phyloP scores from a whole-genome alignment of 2,329 filamentous ascomycete species.

The Tolypocladium nubicola region DNA sequence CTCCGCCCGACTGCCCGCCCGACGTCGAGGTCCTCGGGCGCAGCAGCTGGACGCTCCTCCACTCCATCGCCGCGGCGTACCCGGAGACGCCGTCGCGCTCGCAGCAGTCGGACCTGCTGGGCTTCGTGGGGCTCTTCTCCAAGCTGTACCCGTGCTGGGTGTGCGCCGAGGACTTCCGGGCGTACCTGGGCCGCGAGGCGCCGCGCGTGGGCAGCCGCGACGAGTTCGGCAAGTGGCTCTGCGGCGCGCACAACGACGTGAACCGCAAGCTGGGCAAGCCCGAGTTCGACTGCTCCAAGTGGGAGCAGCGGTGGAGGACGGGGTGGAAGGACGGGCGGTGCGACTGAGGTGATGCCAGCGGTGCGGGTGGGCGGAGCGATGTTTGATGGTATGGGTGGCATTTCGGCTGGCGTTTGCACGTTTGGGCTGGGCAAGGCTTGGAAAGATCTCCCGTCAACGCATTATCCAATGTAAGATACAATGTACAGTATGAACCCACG shows the following conservation, averaged over 20 bases:
- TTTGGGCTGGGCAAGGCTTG: background rate
- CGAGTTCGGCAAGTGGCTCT: slow-evolving; percentile 75
- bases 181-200: slow-evolving; percentile 64
- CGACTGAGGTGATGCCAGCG: slow-evolving; percentile 26
- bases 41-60: slow-evolving; percentile 85
- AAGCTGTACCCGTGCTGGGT: slow-evolving; percentile 92
- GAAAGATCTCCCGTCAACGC: background rate
- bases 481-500: background rate
- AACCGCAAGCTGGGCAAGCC: slow-evolving; percentile 85
- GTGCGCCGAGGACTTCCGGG: slow-evolving; percentile 84
- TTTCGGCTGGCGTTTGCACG: background rate
- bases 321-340: slow-evolving; percentile 68
- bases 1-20: slow-evolving; percentile 66
- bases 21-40: slow-evolving; percentile 83
- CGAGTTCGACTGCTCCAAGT: slow-evolving; percentile 77
- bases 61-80: slow-evolving; percentile 83
- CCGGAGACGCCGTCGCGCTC: slow-evolving; percentile 55
- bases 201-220: slow-evolving; percentile 48
- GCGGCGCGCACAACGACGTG: slow-evolving; percentile 77
- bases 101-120: slow-evolving; percentile 65
- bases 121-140: slow-evolving; percentile 73
- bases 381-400: background rate
- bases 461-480: background rate
- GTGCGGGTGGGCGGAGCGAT: background rate
- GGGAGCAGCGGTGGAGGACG: slow-evolving; percentile 91